A percentile compares a stretch with the other conserved stretches of the same genome.
Conservation (phyloP, 768 basidiomycete species). For the Naganishia antarctica region DNA sequence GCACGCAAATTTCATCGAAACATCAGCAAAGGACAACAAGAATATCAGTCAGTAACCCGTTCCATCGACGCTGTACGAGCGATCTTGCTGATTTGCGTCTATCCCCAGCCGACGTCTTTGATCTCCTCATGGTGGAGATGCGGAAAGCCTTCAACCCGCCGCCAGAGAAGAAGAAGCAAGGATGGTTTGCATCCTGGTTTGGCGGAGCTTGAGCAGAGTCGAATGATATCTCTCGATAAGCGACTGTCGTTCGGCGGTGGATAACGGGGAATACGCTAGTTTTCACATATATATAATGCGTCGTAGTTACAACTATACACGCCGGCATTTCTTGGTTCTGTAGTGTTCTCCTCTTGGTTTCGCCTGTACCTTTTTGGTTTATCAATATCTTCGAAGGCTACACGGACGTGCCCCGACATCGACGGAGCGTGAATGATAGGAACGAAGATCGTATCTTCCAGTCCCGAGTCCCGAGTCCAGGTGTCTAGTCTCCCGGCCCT, state of each 20-base stretch:
- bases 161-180: slow-evolving; percentile 44
- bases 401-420: no score
- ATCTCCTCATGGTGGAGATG: slow-evolving; percentile 47
- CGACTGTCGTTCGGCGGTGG: not conserved
- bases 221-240: no score
- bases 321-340: not conserved
- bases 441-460: no score
- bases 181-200: slow-evolving; percentile 19
- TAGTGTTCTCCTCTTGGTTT: not conserved
- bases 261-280: not conserved
- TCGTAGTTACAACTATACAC: not conserved
- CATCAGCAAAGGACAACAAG: slow-evolving; percentile 76
- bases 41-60: slow-evolving; percentile 87
- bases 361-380: not conserved
- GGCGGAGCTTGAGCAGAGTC: slow-evolving; percentile 9
- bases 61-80: not conserved
- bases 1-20: slow-evolving; percentile 77
- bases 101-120: slow-evolving; percentile 44
- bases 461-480: no score
- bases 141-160: slow-evolving; percentile 47
- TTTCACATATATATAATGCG: not conserved
- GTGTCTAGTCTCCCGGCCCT: not conserved
- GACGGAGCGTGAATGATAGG: no score
- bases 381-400: no score
- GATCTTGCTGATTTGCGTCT: not conserved